Conservation (phyloP, 192 early-diverging fungal genomes). For the Nowakowskiella sp. region DNA sequence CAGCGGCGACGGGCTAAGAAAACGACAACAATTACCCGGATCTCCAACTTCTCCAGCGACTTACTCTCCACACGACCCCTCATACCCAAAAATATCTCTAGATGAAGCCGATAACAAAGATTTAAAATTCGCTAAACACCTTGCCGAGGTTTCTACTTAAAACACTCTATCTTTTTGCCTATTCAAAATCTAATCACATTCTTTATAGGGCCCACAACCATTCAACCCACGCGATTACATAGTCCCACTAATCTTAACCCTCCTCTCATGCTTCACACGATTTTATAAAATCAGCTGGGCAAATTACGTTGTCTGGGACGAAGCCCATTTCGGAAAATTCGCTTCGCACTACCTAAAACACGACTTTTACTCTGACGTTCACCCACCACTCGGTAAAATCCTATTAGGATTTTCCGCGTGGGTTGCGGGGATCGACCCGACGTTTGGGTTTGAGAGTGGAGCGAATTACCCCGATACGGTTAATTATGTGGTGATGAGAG, state of each 20-base stretch:
- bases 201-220: no score
- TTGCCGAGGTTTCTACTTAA: no score
- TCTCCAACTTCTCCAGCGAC: no score
- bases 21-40: no score
- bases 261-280: not conserved
- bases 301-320: conserved; percentile 33
- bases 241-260: conserved; percentile 3
- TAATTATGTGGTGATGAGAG: conserved; percentile 81
- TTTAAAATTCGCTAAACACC: no score
- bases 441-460: conserved; percentile 77
- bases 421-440: conserved; percentile 78
- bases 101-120: no score
- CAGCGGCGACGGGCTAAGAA: no score
- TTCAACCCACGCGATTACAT: no score
- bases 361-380: conserved; percentile 96
- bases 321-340: conserved; percentile 73
- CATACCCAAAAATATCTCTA: no score
- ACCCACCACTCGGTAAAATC: conserved; percentile 97
- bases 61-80: no score
- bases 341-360: conserved; percentile 86
- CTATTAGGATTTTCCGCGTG: conserved; percentile 77
- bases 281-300: conserved; percentile 14
- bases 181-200: no score
- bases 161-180: no score
- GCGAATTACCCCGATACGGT: conserved; percentile 68